Percentiles rank a stretch among this genome's conserved stretches.
Conservation (phyloP, 768 basidiomycete genomes). For the Xerocomellus amylosporus region DNA sequence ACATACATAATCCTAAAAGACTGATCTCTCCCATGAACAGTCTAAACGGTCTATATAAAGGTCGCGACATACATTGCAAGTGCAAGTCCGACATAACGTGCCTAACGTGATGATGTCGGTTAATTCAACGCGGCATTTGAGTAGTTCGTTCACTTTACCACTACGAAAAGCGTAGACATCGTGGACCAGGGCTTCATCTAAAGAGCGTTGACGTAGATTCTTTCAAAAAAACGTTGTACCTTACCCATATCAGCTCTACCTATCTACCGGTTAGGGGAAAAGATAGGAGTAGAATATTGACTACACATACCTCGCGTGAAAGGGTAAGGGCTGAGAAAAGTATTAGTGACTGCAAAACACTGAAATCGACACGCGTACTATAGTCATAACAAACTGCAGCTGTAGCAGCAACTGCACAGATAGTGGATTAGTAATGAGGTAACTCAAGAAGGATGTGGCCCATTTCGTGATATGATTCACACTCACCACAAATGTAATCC, state of each 20-base stretch:
- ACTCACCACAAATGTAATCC: background rate
- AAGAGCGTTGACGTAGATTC: background rate
- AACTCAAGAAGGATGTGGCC: background rate
- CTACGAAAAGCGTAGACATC: conserved; percentile 10
- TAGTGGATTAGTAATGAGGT: background rate
- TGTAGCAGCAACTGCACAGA: background rate
- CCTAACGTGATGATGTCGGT: background rate
- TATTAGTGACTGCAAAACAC: background rate
- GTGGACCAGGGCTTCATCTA: conserved; percentile 12
- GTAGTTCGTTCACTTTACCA: background rate
- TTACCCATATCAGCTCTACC: conserved; percentile 16
- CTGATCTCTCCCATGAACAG: conserved; percentile 1
- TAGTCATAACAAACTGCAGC: conserved; percentile 11
- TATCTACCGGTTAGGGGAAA: background rate
- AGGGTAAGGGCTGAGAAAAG: conserved; percentile 7
- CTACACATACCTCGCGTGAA: conserved; percentile 3
- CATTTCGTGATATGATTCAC: background rate
- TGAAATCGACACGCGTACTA: background rate
- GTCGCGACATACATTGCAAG: conserved; percentile 3
- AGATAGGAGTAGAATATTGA: background rate
- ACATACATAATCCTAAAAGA: background rate
- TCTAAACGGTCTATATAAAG: background rate
- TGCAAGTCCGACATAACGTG: conserved; percentile 9
- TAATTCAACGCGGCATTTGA: background rate
- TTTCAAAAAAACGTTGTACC: background rate